Base-by-base conservation (phyloP, 345 rosid species). In the Anastatica hierochuntica region DNA sequence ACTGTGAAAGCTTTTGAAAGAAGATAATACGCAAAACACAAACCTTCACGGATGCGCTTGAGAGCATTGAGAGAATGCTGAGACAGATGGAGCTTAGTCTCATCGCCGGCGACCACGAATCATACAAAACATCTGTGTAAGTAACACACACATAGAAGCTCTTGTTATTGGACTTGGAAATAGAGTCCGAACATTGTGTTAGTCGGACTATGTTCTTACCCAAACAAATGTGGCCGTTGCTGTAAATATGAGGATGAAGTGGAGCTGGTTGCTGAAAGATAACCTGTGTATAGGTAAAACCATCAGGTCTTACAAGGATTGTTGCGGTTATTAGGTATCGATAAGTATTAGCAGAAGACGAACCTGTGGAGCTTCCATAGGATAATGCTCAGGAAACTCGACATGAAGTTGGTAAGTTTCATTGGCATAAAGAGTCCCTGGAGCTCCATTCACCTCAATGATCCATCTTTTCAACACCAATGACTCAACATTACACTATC, bases 41-140 rank as follows among this genome's bases (percentile, higher is more conserved):
- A 59, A 90, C 98, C 97, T 92, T 92, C 14, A 62, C 82, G 39
- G 96, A 53, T 10, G 97, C 80, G 83, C 98, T 92, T 41, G 98
- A 92, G 53, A 92, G 94, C 98, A 88, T 88, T 43, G 95, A 88
- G 63, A 92, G 94, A 76, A 92, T 92, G 73, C 96, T 92, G 66
- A 92, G 87, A 70, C 98, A 92, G 67, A 92, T 74, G 12, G 96
- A 88, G 76, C 95, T 83, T 44, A 92, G 94, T 1, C 95, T 85
- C 96, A 92, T 88, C 26, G 98, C 98, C 0, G 96, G 96, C 0
- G 96, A 92, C 98, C 98, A 92, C 14, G 98, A 92, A 73, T 92
- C 98, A 50, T 92, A 85, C 66, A 92, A 65, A 63, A 90, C 84
- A 76, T 92, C 98, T 89, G 48, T 3, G 7, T 34, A 2, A 20